A percentile compares a stretch with the other conserved stretches of the same genome.
phyloP scores from a whole-genome alignment of 1,284 basidiomycete species.

The Papiliotrema laurentii region DNA sequence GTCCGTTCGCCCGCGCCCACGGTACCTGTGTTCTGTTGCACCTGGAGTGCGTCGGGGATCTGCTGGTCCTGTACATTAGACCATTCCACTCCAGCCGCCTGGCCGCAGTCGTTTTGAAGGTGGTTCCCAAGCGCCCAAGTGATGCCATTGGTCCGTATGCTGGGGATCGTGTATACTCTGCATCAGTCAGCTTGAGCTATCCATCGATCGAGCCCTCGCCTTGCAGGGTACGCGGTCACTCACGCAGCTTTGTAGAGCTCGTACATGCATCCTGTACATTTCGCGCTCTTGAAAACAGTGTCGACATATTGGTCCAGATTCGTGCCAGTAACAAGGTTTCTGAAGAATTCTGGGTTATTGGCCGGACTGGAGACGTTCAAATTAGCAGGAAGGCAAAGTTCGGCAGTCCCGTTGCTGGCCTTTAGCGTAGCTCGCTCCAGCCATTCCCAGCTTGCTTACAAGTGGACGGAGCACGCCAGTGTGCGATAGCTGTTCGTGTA shows the following conservation, averaged over 20 bases:
- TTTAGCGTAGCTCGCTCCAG: not conserved
- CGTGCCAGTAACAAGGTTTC: constrained; percentile 23
- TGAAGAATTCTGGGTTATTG: constrained; percentile 30
- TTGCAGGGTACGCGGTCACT: constrained; percentile 8
- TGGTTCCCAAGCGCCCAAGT: constrained; percentile 26
- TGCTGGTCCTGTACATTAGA: constrained; percentile 30
- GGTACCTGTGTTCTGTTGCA: constrained; percentile 21
- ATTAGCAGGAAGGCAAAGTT: constrained; percentile 21
- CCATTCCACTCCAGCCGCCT: constrained; percentile 19
- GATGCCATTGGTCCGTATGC: constrained; percentile 20
- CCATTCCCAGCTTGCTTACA: constrained; percentile 16
- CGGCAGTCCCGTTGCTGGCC: constrained; percentile 30
- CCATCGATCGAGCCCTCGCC: not conserved
- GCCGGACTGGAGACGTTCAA: constrained; percentile 20
- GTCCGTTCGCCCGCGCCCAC: no score
- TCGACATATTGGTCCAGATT: constrained; percentile 23
- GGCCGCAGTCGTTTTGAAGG: constrained; percentile 27
- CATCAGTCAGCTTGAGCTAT: not conserved
- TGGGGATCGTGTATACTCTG: constrained; percentile 31
- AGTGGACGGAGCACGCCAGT: constrained; percentile 32
- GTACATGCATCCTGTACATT: constrained; percentile 37
- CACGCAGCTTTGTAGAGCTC: constrained; percentile 39
- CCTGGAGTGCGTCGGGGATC: constrained; percentile 30
- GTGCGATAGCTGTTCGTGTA: constrained; percentile 32
- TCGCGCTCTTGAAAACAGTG: constrained; percentile 21